Evolutionary conservation across 139 green algal genomes (phyloP), one percentile per base, ranked within the genome.

Genomic region (Chlorella sp.): DNA sequence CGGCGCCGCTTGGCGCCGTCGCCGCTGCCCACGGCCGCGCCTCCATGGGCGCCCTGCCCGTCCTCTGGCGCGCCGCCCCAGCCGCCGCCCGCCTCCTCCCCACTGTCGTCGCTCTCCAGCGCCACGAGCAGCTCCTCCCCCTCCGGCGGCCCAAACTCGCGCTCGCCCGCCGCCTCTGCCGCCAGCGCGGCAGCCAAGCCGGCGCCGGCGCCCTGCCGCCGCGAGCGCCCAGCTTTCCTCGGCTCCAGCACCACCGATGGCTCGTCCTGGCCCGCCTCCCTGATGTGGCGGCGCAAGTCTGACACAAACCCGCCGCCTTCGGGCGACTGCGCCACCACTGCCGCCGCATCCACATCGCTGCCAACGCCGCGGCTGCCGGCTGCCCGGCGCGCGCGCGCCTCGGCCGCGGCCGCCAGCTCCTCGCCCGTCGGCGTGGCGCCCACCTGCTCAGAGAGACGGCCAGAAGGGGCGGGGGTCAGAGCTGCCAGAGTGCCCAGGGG

Each of bases 381-480:
- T 27, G 41, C 27, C 41, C 11, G 41, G 1, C 11, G 8, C 9
- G 43, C 11, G 43, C 66, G 66, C 2, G 42, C 42, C 45, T 72
- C 66, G 31, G 66, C 66, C 14, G 64, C 64, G 6, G 64, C 64
- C 15, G 64, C 64, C n/a, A 71, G n/a, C 12, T 21, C 23, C 23
- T 68, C 61, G n/a, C n/a, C n/a, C n/a, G n/a, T n/a, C n/a, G n/a
- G n/a, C n/a, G n/a, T n/a, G n/a, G n/a, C n/a, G n/a, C n/a, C n/a
- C n/a, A n/a, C n/a, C n/a, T n/a, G n/a, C n/a, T n/a, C n/a, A n/a
- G n/a, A n/a, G n/a, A n/a, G n/a, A n/a, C n/a, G n/a, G n/a, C n/a
- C n/a, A n/a, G n/a, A n/a, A 1, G 23, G 38, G 8, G 33, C 29
- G 2, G 38, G 29, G 12, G 23, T 40, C 7, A 41, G 29, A 2